Evolutionary conservation across 305 asterid genomes (phyloP).

Genomic region (Fraxinus ornus): DNA sequence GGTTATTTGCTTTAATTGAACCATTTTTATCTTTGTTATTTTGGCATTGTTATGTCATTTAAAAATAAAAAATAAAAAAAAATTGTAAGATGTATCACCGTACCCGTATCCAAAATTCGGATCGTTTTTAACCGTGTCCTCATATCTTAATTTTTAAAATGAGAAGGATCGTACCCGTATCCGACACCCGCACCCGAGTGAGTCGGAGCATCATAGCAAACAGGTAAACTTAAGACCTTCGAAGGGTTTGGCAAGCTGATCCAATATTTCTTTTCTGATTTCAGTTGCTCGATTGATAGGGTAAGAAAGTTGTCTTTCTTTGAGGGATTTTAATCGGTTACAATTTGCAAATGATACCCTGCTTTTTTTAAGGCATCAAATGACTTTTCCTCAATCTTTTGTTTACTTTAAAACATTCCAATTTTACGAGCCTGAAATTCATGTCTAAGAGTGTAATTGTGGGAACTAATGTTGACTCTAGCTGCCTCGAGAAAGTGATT

Average conservation of each 20-base stretch:
- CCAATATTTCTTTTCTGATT: neutral
- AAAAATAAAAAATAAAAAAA: too few relatives aligned
- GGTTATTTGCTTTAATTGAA: neutral
- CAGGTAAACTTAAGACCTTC: neutral
- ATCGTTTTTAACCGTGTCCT: neutral
- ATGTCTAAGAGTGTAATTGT: neutral
- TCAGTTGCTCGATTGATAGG: neutral
- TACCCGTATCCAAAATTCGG: neutral
- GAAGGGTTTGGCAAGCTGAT: neutral
- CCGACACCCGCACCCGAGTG: too few relatives aligned
- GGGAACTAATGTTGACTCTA: neutral
- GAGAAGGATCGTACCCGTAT: neutral
- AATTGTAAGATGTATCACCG: neutral
- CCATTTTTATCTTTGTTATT: neutral
- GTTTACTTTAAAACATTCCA: neutral
- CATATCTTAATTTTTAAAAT: neutral
- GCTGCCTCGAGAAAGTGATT: neutral
- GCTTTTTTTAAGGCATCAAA: neutral
- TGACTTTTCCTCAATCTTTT: neutral
- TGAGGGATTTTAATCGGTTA: neutral
- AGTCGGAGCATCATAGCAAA: neutral
- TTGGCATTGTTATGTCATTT: neutral
- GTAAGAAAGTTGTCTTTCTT: neutral
- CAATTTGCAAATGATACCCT: neutral
- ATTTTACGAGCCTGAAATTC: neutral